Evolutionary conservation across 2,329 filamentous ascomycete species (phyloP), one percentile per base, ranked within the genome.

Genomic region (Zelopaecilomyces penicillatus): DNA sequence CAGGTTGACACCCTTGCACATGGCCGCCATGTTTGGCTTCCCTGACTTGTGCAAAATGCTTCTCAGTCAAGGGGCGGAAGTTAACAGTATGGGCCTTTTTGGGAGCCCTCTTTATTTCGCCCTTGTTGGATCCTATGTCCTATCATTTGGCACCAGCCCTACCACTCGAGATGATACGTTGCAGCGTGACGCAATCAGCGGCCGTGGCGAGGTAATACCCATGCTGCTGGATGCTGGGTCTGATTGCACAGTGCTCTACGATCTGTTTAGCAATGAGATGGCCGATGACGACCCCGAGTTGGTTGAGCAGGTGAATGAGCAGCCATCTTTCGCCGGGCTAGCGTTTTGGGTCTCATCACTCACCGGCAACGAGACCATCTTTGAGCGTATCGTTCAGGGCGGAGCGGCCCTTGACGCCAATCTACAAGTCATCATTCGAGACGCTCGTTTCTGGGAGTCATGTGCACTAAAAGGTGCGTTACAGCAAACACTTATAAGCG

Each of bases 41-140:
- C 52, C 57, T 1, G 54, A 45, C 5, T 46, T 66, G 4, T 62
- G 59, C 48, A 41, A 47, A 30, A 46, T 53, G 6, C 54, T 64
- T 4, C n/a, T 62, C 1, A 48, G 43, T 0, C 43, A 48, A 19
- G 55, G 54, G 1, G 52, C 51, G 12, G 39, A 52, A 11, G 35
- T 58, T 30, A 53, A 59, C 29, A 37, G 50, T 6, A 29, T 35
- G 1, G 54, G 61, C 9, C 40, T 50, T 5, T 45, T 60, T 6
- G 64, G 62, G 0, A 56, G 58, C 5, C 60, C 65, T 9, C 43
- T 65, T 3, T 63, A 58, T 39, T 67, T 64, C 35, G 58, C 64
- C 5, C 50, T 67, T 3, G 49, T 63, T 3, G 65, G 65, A 1
- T 54, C 54, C 5, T 48, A 53, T 28, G 57, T 59, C 2, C 50